phyloP scores from a whole-genome alignment of 371 early-diverging fungal species.

The Conidiobolus incongruus region DNA sequence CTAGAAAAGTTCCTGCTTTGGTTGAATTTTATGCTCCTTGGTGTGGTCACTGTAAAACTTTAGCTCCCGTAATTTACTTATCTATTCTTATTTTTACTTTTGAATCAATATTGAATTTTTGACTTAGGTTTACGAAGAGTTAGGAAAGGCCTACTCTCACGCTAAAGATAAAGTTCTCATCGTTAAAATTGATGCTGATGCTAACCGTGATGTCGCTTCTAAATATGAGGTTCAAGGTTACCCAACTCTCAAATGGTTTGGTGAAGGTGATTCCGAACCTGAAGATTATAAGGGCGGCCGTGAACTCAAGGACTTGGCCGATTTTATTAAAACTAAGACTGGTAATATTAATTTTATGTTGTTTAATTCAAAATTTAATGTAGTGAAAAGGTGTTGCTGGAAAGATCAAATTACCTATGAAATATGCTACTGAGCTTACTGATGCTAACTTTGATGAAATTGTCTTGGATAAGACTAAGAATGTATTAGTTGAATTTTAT shows the following conservation, averaged over 20 bases:
- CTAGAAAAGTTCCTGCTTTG: no score
- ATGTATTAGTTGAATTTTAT: conserved; percentile 47
- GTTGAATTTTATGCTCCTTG: conserved; percentile 75
- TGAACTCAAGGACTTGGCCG: conserved; percentile 43
- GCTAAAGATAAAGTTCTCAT: conserved; percentile 50
- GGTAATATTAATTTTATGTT: conserved; percentile 14
- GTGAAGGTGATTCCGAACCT: conserved; percentile 38
- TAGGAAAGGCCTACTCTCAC: conserved; percentile 48
- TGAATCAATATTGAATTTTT: no score
- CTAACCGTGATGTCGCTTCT: conserved; percentile 46
- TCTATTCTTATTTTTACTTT: no score
- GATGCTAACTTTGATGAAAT: no score
- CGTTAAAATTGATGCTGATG: conserved; percentile 80
- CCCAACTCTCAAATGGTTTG: conserved; percentile 89
- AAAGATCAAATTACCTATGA: background rate
- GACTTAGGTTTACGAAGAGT: conserved; percentile 45
- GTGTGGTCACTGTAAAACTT: no score
- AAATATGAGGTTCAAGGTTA: conserved; percentile 56
- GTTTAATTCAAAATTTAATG: background rate
- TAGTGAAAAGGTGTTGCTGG: background rate
- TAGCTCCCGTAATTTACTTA: no score
- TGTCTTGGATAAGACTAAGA: conserved; percentile 12
- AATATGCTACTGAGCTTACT: conserved; percentile 1
- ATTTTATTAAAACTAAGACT: conserved; percentile 56
- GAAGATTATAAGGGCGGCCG: conserved; percentile 67